A percentile compares a stretch with the other conserved stretches of the same genome.
These are phyloP conservation scores for Simplicillium aogashimaense DNA, from an alignment of 2,329 filamentous ascomycete species.

Conservation along the genomic window DNA sequence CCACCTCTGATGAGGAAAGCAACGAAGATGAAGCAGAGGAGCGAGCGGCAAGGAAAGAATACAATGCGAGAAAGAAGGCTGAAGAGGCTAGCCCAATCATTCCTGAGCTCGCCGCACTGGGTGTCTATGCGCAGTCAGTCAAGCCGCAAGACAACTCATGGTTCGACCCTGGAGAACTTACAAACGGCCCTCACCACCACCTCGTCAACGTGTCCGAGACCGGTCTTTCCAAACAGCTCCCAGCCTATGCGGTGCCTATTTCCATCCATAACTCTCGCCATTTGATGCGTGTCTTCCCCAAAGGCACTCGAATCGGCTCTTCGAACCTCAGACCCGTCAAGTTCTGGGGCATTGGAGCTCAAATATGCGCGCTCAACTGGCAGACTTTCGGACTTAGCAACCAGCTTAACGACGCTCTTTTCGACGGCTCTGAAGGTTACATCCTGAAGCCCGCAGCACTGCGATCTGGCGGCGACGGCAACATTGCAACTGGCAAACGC, in stretches of 20 bases:
- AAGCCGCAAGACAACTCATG: conserved; percentile 58
- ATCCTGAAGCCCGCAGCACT: conserved; percentile 54
- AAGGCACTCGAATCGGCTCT: conserved; percentile 58
- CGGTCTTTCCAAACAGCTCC: conserved; percentile 42
- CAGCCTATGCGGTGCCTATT: conserved; percentile 34
- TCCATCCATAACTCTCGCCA: conserved; percentile 51
- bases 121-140: conserved; percentile 61
- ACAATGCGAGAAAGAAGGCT: conserved; percentile 42
- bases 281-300: conserved; percentile 62
- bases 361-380: conserved; percentile 63
- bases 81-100: conserved; percentile 41
- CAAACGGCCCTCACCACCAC: conserved; percentile 53
- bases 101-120: conserved; percentile 54
- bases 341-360: conserved; percentile 58
- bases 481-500: conserved; percentile 31
- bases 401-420: conserved; percentile 60
- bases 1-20: not conserved
- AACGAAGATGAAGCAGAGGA: conserved; percentile 35
- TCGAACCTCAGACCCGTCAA: conserved; percentile 52
- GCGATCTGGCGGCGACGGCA: conserved; percentile 43
- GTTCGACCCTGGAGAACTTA: conserved; percentile 39
- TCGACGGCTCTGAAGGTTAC: conserved; percentile 54
- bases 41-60: conserved; percentile 36
- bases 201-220: conserved; percentile 62
- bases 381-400: conserved; percentile 56